Conservation (phyloP, 768 basidiomycete genomes). For the Coprinopsis cinerea region DNA sequence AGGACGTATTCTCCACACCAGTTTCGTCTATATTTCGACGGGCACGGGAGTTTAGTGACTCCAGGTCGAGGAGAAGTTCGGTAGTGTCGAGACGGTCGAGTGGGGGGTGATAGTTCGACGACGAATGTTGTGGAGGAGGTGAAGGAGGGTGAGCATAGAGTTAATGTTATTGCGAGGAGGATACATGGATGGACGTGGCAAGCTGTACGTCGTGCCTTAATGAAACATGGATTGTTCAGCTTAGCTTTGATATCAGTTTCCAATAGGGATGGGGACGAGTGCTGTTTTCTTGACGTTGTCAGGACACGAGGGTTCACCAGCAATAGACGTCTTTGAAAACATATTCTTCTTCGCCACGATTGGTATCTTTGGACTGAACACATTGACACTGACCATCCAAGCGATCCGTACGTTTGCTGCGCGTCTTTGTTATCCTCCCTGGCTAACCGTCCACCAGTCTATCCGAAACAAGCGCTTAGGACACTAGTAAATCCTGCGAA, state of each 20-base stretch:
- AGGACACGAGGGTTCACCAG: constrained; percentile 27
- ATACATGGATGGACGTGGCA: constrained; percentile 50
- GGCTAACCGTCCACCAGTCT: constrained; percentile 29
- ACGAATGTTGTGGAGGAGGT: too few relatives aligned
- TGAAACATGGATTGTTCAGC: neutral
- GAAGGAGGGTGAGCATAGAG: too few relatives aligned
- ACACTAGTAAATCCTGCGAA: constrained; percentile 39
- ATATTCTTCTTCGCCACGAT: constrained; percentile 44
- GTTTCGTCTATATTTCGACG: too few relatives aligned
- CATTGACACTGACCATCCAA: constrained; percentile 35
- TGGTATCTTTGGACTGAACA: constrained; percentile 36
- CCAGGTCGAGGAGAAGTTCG: too few relatives aligned
- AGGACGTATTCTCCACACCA: too few relatives aligned
- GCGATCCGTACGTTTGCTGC: constrained; percentile 28
- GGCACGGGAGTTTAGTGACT: too few relatives aligned
- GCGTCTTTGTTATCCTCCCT: neutral
- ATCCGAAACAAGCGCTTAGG: constrained; percentile 35
- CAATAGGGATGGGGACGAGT: constrained; percentile 45
- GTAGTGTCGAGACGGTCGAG: too few relatives aligned
- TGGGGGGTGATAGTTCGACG: too few relatives aligned
- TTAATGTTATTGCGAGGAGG: constrained; percentile 26
- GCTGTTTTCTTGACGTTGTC: constrained; percentile 45
- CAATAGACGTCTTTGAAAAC: constrained; percentile 33
- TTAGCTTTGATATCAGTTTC: constrained; percentile 28
- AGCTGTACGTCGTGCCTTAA: constrained; percentile 30